Conservation (phyloP, 371 early-diverging fungal species). For the Mucor indicus region DNA sequence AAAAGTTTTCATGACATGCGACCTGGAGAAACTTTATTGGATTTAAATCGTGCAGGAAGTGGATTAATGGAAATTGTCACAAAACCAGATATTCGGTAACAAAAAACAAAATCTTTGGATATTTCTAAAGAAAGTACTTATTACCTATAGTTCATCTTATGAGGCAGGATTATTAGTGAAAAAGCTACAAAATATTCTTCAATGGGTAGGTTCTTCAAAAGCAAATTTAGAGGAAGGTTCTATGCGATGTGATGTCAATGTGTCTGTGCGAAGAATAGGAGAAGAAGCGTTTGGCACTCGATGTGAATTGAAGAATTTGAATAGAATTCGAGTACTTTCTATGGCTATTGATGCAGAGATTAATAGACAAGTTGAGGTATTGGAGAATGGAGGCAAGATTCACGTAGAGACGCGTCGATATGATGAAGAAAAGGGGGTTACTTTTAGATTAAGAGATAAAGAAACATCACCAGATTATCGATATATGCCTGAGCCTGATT, state of each 20-base stretch:
- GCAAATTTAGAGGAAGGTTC: conserved; percentile 91
- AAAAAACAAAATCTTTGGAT: neutral
- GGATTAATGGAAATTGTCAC: conserved; percentile 92
- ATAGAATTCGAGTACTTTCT: conserved; percentile 71
- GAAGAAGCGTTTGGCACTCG: conserved; percentile 59
- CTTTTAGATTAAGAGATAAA: conserved; percentile 73
- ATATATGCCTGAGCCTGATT: conserved; percentile 92
- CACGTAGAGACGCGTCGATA: conserved; percentile 79
- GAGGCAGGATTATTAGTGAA: conserved; percentile 80
- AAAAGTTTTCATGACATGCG: conserved; percentile 72
- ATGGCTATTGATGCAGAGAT: conserved; percentile 81
- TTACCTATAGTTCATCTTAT: conserved; percentile 47
- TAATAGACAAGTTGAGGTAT: conserved; percentile 61
- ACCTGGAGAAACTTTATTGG: conserved; percentile 65
- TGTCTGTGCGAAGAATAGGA: conserved; percentile 63
- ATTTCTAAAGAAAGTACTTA: neutral
- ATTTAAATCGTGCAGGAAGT: conserved; percentile 86
- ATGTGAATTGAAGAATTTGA: conserved; percentile 89
- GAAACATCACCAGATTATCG: conserved; percentile 86
- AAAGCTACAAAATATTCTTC: conserved; percentile 72
- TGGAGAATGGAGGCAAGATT: conserved; percentile 54
- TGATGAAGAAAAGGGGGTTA: conserved; percentile 59
- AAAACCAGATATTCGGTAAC: conserved; percentile 70
- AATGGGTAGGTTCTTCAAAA: conserved; percentile 70
- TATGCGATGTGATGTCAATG: conserved; percentile 90